Evolutionary conservation across 2,329 filamentous ascomycete genomes (phyloP).

Genomic region (Aspergillus carbonarius): DNA sequence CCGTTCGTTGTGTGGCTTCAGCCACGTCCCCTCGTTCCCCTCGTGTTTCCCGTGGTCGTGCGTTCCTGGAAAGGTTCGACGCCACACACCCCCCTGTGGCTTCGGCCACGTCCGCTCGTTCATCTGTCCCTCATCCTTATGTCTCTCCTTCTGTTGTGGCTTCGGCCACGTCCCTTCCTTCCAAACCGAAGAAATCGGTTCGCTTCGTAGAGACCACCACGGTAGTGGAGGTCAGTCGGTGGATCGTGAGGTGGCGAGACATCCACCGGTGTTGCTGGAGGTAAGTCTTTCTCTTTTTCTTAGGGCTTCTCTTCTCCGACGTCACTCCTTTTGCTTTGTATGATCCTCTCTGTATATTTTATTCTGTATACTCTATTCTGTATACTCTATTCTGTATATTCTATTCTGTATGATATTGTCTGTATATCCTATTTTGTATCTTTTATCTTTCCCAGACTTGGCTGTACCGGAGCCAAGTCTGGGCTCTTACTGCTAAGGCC

Average conservation of each 20-base stretch:
- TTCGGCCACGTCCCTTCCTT: background rate
- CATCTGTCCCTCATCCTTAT: background rate
- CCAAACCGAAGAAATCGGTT: background rate
- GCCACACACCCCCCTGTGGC: background rate
- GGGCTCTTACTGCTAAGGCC: background rate
- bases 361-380: background rate
- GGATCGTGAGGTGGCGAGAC: background rate
- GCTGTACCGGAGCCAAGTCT: background rate
- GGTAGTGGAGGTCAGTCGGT: background rate
- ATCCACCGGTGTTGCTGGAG: background rate
- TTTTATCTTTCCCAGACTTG: background rate
- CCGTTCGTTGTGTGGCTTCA: background rate
- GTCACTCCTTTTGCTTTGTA: too few species aligned
- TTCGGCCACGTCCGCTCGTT: background rate
- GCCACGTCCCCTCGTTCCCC: background rate
- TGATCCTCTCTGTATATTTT: background rate
- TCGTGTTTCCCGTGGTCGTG: background rate
- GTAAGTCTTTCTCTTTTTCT: too few species aligned
- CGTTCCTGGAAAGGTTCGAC: background rate
- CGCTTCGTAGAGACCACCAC: background rate
- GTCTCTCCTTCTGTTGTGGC: background rate
- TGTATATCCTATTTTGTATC: background rate
- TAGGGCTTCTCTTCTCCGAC: background rate
- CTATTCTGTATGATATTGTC: background rate
- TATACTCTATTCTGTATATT: background rate